phyloP scores from a whole-genome alignment of 192 early-diverging fungal species.

The Physocladia obscura region DNA sequence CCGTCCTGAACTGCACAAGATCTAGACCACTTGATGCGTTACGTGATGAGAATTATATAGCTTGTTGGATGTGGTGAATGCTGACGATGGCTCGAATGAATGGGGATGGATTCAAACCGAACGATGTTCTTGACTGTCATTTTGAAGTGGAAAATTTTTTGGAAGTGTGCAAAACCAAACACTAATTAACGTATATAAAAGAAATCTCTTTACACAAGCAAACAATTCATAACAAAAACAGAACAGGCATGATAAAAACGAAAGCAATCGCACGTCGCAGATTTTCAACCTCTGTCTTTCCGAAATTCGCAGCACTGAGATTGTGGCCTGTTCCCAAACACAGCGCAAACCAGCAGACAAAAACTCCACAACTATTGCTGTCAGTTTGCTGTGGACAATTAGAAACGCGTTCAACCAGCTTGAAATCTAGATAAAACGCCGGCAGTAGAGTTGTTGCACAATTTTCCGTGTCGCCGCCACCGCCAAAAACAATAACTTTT shows the following conservation, averaged over 20 bases:
- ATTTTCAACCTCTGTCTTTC: neutral
- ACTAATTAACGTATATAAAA: too few species aligned
- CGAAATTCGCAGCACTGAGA: neutral
- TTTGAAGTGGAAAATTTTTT: too few species aligned
- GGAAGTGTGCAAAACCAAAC: neutral
- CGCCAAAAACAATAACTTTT: constrained; percentile 26
- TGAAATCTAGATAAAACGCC: neutral
- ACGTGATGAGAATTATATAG: too few species aligned
- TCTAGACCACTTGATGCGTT: too few species aligned
- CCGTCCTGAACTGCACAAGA: too few species aligned
- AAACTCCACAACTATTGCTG: constrained; percentile 41
- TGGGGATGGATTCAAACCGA: too few species aligned
- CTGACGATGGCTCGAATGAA: too few species aligned
- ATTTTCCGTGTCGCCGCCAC: neutral
- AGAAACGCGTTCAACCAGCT: constrained; percentile 1
- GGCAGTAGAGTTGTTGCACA: neutral
- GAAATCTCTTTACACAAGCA: neutral
- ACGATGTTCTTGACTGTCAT: too few species aligned
- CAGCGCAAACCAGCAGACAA: constrained; percentile 31
- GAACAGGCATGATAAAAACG: neutral
- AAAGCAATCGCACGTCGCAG: neutral
- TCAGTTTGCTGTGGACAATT: constrained; percentile 27
- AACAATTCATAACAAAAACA: neutral
- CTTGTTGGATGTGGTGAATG: too few species aligned
- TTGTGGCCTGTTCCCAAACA: constrained; percentile 6